A percentile compares a stretch with the other conserved stretches of the same genome.
phyloP scores from a whole-genome alignment of 2,329 filamentous ascomycete species.

The Paecilomyces sp. region DNA sequence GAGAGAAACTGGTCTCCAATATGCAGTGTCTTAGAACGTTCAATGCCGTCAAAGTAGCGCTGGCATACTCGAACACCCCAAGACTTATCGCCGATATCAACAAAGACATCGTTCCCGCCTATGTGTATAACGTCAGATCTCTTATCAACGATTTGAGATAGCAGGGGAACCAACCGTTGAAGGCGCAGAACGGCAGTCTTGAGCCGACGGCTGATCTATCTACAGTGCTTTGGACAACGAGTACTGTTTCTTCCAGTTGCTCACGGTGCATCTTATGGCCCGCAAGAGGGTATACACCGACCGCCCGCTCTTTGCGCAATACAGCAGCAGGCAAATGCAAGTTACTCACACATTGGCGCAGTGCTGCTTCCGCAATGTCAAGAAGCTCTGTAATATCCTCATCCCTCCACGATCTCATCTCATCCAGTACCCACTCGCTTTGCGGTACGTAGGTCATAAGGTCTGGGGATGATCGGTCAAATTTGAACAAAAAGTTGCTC shows the following conservation, averaged over 20 bases:
- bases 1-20: conserved; percentile 95
- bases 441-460: conserved; percentile 59
- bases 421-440: conserved; percentile 53
- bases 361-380: conserved; percentile 77
- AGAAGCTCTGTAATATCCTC: conserved; percentile 72
- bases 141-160: not conserved
- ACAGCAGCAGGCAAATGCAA: conserved; percentile 73
- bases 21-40: conserved; percentile 75
- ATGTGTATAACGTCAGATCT: not conserved
- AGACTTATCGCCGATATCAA: conserved; percentile 96
- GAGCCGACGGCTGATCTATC: conserved; percentile 68
- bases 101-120: conserved; percentile 91
- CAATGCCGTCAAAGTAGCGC: conserved; percentile 73
- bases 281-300: conserved; percentile 64
- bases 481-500: conserved; percentile 90
- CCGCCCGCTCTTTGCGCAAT: conserved; percentile 80
- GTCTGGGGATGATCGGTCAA: conserved; percentile 56
- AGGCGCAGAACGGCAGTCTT: conserved; percentile 84
- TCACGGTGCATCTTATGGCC: conserved; percentile 71
- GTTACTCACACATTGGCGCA: conserved; percentile 72
- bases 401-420: conserved; percentile 47
- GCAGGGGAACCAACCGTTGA: conserved; percentile 58
- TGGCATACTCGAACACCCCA: conserved; percentile 94
- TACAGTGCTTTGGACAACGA: conserved; percentile 87
- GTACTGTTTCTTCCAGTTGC: conserved; percentile 87